These are phyloP conservation scores for Diplodia sapinea DNA, from an alignment of 2,329 filamentous ascomycete genomes.

Conservation along the genomic window DNA sequence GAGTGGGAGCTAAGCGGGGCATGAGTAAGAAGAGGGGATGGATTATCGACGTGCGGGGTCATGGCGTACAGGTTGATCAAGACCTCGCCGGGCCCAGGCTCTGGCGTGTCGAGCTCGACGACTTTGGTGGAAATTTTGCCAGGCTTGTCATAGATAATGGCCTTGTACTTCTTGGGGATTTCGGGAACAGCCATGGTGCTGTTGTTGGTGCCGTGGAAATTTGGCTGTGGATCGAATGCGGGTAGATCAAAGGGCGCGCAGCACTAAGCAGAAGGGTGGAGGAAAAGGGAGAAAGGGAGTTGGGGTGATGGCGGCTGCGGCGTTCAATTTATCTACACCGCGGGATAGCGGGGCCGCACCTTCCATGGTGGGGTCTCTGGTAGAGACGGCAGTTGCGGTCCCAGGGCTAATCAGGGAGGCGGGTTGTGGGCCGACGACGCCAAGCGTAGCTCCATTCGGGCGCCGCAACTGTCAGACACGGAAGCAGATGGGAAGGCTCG, in stretches of 20 bases:
- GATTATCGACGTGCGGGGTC: conserved; percentile 6
- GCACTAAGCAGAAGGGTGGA: neutral
- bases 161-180: conserved; percentile 66
- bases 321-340: neutral
- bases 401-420: neutral
- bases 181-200: conserved; percentile 38
- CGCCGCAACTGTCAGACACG: neutral
- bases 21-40: conserved; percentile 18
- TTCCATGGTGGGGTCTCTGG: conserved; percentile 3
- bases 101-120: conserved; percentile 67
- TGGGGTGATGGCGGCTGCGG: neutral
- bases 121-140: conserved; percentile 69
- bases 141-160: conserved; percentile 68
- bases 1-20: conserved; percentile 32
- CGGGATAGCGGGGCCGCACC: neutral
- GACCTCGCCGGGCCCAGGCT: conserved; percentile 67
- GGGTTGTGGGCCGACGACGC: neutral
- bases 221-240: too few relatives aligned
- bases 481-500: neutral
- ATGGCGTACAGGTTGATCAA: conserved; percentile 64
- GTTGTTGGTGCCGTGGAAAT: neutral
- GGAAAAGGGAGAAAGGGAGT: neutral
- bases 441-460: neutral
- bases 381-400: neutral
- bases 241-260: neutral